These are phyloP conservation scores for Sphagnurus paluster DNA, from an alignment of 1,284 basidiomycete genomes.

Conservation along the genomic window DNA sequence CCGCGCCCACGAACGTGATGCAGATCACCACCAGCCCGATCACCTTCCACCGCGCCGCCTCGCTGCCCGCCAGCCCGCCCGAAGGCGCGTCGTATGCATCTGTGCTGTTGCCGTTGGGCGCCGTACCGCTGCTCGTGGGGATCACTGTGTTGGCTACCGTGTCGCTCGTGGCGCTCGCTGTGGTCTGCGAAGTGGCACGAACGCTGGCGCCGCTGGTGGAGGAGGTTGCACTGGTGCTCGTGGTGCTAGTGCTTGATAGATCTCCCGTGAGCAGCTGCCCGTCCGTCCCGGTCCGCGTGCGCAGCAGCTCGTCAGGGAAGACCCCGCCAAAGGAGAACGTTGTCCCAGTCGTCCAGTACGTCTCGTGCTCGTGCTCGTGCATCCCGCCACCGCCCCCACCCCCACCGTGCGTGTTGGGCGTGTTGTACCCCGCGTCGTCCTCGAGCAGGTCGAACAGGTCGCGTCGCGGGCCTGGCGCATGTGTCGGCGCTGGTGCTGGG, in stretches of 20 bases:
- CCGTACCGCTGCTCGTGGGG: not conserved
- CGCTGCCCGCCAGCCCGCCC: conserved; percentile 33
- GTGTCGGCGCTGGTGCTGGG: not conserved
- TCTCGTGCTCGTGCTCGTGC: conserved; percentile 15
- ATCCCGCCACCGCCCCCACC: too few relatives aligned
- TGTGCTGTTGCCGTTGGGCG: conserved; percentile 2
- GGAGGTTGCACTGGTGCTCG: conserved; percentile 1
- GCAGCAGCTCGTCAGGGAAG: conserved; percentile 5
- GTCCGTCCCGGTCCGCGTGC: conserved; percentile 9
- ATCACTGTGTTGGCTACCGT: too few relatives aligned
- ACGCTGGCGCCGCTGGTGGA: not conserved
- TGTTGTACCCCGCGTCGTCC: conserved; percentile 17
- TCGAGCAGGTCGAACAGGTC: conserved; percentile 32
- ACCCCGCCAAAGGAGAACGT: conserved; percentile 13
- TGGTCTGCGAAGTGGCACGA: not conserved
- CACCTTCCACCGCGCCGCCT: conserved; percentile 60
- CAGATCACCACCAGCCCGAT: conserved; percentile 63
- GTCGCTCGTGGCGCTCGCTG: not conserved
- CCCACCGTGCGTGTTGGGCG: conserved; percentile 1
- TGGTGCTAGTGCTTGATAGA: conserved; percentile 4
- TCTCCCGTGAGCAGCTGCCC: conserved; percentile 3
- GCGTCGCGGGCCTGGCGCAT: conserved; percentile 4
- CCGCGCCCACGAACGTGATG: conserved; percentile 52
- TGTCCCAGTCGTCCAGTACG: conserved; percentile 2
- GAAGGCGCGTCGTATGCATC: conserved; percentile 20